Conservation (phyloP, 345 rosid genomes). For the Euclidium syriacum region DNA sequence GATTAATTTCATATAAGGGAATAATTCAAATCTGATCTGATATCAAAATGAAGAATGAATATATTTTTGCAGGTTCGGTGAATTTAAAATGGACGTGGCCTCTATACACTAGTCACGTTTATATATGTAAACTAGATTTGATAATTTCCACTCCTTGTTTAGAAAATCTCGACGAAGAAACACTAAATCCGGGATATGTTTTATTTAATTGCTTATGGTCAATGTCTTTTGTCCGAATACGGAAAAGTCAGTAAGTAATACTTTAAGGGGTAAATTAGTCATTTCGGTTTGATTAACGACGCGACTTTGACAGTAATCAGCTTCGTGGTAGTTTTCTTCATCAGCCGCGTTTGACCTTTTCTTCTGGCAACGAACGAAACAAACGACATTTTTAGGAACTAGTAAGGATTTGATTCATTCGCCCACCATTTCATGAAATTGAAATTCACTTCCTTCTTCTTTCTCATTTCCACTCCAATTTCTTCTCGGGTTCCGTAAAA, state of each 20-base stretch:
- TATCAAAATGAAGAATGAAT: neutral
- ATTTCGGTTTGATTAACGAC: neutral
- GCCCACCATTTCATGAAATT: no score
- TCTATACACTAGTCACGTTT: neutral
- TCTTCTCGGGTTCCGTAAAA: neutral
- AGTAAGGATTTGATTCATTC: no score
- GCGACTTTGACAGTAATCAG: constrained; percentile 4
- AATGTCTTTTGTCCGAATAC: neutral
- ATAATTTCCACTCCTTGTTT: neutral
- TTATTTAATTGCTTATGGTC: neutral
- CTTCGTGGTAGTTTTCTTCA: no score
- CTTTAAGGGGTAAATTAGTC: constrained; percentile 14
- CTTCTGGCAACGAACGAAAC: neutral
- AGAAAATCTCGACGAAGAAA: neutral
- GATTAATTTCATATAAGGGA: neutral
- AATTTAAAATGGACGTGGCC: neutral
- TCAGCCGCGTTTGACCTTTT: constrained; percentile 28
- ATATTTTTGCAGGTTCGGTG: neutral
- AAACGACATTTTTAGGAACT: no score
- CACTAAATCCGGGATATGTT: neutral
- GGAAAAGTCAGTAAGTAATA: constrained; percentile 12
- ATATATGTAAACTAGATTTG: neutral
- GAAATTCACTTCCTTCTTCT: neutral
- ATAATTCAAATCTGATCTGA: neutral
- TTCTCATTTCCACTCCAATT: neutral